Base-by-base conservation (phyloP, 2,329 filamentous ascomycete genomes). In the Penicillium carneum region DNA sequence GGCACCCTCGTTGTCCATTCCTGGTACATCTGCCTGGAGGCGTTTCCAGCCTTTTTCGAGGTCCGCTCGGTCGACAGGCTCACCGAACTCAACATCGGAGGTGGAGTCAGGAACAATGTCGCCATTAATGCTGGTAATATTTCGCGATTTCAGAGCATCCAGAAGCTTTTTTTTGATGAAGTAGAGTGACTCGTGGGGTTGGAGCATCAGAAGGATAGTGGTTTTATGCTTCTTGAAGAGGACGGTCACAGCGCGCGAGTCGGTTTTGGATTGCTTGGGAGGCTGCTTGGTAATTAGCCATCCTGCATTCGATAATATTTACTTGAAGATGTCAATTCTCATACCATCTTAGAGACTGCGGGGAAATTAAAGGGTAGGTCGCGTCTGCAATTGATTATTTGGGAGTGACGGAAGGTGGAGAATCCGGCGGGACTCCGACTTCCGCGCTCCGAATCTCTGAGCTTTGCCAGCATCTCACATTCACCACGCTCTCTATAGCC, bases 161-260 rank as follows among this genome's bases (percentile, higher is more conserved):
- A 90, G 77, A 1, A 93, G 84, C 20, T 87, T 83, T 18, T 80
- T 69, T 59, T 87, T 87, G 61, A 90, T 79, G 1, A 81, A 76
- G 16, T 81, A 77, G 70, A 92, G 86, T 11, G 86, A 76, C 41
- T 84, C 83, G 14, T 84, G 78, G 5, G 87, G 79, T 41, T 87
- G 83, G 47, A 89, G 83, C 63, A 90, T 88, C 60, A 93, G 81
- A 69, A 90, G 86, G 65, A 92, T 82, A 4, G 89, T 93, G 69
- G 88, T 85, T 60, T 87, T 86, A 72, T 89, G 87, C 74, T 90
- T 84, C 76, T 92, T 92, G 79, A 93, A 87, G 62, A 88, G 84
- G 57, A 93, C 79, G 10, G 89, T 91, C 69, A 86, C 82, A 67
- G 84, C 80, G n/a, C 82, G 78, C 46, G 86, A 82, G 49, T 74